These are phyloP conservation scores for Triticum timopheevii DNA, from an alignment of 176 grass and related monocot species.

Conservation along the genomic window DNA sequence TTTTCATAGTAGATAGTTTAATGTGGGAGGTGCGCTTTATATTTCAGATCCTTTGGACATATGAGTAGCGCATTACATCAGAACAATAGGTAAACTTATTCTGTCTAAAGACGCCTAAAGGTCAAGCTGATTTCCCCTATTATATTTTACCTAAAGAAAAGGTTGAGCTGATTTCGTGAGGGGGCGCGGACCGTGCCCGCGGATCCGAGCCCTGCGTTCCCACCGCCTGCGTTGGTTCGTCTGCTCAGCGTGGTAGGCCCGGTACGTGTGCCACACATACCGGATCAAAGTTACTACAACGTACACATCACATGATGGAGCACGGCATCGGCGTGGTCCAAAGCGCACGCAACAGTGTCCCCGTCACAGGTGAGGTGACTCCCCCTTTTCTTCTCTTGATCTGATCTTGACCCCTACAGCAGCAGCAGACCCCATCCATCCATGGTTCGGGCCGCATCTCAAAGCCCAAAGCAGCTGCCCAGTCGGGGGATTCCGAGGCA, in stretches of 20 bases:
- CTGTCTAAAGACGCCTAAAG: no score
- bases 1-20: no score
- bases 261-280: not conserved
- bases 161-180: no score
- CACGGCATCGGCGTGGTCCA: conserved; percentile 10
- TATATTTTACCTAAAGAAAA: no score
- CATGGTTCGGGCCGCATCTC: not conserved
- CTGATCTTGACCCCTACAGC: not conserved
- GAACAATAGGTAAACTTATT: no score
- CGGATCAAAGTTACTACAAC: not conserved
- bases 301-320: not conserved
- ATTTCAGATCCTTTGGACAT: no score
- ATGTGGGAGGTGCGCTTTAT: no score
- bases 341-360: conserved; percentile 5
- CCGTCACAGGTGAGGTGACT: conserved; percentile 32
- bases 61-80: no score
- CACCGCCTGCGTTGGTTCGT: not conserved
- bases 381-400: not conserved
- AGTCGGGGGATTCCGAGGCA: conserved; percentile 34
- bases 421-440: not conserved
- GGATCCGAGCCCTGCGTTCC: no score
- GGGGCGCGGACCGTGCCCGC: no score
- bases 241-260: not conserved
- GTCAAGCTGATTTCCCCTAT: no score
- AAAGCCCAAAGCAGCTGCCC: not conserved